A percentile compares a stretch with the other conserved stretches of the same genome.
Conservation (phyloP, 805 yeast genomes). For the Candida sonorensis region DNA sequence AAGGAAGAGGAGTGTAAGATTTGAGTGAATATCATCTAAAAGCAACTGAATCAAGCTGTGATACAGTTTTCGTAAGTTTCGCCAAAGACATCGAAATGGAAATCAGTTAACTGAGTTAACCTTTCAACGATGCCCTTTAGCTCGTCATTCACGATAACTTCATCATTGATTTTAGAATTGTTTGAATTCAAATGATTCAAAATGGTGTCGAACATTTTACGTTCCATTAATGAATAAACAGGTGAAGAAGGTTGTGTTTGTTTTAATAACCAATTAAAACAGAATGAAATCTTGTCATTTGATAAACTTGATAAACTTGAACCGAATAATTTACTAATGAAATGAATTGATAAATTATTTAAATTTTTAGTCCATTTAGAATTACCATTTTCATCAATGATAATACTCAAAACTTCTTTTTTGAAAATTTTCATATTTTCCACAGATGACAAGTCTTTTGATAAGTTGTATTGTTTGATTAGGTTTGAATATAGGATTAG, state of each 20-base stretch:
- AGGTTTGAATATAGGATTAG: conserved; percentile 66
- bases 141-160: conserved; percentile 37
- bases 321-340: conserved; percentile 34
- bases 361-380: conserved; percentile 87
- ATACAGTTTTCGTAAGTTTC: conserved; percentile 40
- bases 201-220: conserved; percentile 47
- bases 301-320: conserved; percentile 17
- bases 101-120: conserved; percentile 57
- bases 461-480: conserved; percentile 29
- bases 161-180: conserved; percentile 11
- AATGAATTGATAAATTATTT: conserved; percentile 61
- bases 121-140: conserved; percentile 52
- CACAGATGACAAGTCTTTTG: conserved; percentile 28
- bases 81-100: conserved; percentile 83
- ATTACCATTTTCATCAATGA: conserved; percentile 79
- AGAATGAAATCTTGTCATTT: conserved; percentile 46
- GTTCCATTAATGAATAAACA: conserved; percentile 71
- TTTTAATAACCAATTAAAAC: conserved; percentile 72
- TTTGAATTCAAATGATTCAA: conserved; percentile 14
- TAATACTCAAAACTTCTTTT: conserved; percentile 68
- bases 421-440: conserved; percentile 44
- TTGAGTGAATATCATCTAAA: no score
- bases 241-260: conserved; percentile 81
- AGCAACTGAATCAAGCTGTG: not conserved
- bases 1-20: no score